A percentile compares a stretch with the other conserved stretches of the same genome.
Evolutionary conservation across 345 rosid genomes (phyloP).

Genomic region (Populus euphratica): DNA sequence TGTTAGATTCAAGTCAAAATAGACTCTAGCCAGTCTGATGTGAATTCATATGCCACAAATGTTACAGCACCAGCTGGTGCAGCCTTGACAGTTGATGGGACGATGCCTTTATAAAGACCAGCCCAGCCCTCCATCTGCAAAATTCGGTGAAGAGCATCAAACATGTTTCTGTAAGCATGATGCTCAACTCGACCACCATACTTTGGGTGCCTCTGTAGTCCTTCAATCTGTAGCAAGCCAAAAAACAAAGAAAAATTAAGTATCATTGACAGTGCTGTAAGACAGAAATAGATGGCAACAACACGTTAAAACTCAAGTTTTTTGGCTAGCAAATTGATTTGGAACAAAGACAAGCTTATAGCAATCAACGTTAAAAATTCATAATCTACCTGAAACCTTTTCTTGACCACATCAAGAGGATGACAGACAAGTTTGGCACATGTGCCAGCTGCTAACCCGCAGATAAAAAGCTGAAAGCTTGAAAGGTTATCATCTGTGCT

Average conservation of each 20-base stretch:
- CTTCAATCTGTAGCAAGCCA: constrained; percentile 66
- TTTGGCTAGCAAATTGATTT: neutral
- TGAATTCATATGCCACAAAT: constrained; percentile 71
- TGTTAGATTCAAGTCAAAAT: constrained; percentile 35
- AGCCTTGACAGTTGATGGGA: constrained; percentile 92
- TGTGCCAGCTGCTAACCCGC: constrained; percentile 95
- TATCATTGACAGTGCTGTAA: neutral
- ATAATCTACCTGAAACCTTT: constrained; percentile 80
- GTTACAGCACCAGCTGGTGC: constrained; percentile 99
- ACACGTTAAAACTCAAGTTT: neutral
- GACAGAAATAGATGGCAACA: neutral
- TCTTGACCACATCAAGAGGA: constrained; percentile 97
- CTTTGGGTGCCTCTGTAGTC: constrained; percentile 75
- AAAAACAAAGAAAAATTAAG: neutral
- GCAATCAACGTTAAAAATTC: neutral
- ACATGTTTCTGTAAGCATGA: constrained; percentile 71
- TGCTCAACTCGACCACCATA: constrained; percentile 83
- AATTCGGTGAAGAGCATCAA: constrained; percentile 65
- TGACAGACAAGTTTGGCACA: constrained; percentile 98
- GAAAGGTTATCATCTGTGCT: constrained; percentile 45
- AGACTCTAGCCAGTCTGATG: constrained; percentile 88
- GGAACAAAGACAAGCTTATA: neutral
- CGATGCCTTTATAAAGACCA: constrained; percentile 89
- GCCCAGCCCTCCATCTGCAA: constrained; percentile 67
- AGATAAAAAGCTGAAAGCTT: constrained; percentile 76